Evolutionary conservation across 805 yeast species (phyloP).

Genomic region (Candida ortonii): DNA sequence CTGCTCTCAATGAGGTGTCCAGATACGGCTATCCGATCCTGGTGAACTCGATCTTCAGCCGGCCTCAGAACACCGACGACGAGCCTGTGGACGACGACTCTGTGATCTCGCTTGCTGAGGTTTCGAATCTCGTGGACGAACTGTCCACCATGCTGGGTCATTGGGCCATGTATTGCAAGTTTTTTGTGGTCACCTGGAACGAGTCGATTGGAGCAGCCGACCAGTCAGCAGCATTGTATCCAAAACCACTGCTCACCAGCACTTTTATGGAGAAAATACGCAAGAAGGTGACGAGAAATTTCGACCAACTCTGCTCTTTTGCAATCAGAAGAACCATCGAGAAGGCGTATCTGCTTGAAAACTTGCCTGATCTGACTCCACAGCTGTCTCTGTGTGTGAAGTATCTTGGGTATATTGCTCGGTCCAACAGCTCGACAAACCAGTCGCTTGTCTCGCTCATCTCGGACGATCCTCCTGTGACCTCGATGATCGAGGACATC

Average conservation of each 20-base stretch:
- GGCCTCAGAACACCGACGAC: slow-evolving; percentile 29
- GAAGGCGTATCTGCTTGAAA: slow-evolving; percentile 78
- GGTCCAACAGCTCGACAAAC: slow-evolving; percentile 18
- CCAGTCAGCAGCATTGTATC: slow-evolving; percentile 37
- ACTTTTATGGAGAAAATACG: slow-evolving; percentile 55
- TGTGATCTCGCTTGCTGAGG: slow-evolving; percentile 51
- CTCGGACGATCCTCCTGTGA: slow-evolving; percentile 63
- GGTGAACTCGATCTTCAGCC: slow-evolving; percentile 33
- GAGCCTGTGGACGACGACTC: slow-evolving; percentile 20
- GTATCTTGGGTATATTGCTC: slow-evolving; percentile 22
- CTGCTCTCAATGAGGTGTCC: slow-evolving; percentile 51
- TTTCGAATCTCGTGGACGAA: slow-evolving; percentile 68
- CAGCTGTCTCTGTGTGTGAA: slow-evolving; percentile 31
- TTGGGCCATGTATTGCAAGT: slow-evolving; percentile 79
- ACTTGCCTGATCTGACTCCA: slow-evolving; percentile 55
- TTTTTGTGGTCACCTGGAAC: slow-evolving; percentile 67
- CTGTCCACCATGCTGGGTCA: slow-evolving; percentile 73
- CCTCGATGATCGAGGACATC: slow-evolving; percentile 85
- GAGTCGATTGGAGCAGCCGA: slow-evolving; percentile 34
- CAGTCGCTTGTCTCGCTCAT: slow-evolving; percentile 26
- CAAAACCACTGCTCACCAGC: slow-evolving; percentile 52
- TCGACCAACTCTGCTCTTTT: slow-evolving; percentile 61
- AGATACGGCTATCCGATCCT: slow-evolving; percentile 52
- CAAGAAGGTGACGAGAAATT: slow-evolving; percentile 53
- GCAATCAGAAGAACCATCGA: slow-evolving; percentile 76